Base-by-base conservation (phyloP, 371 early-diverging fungal genomes). In the Actinomucor elegans region DNA sequence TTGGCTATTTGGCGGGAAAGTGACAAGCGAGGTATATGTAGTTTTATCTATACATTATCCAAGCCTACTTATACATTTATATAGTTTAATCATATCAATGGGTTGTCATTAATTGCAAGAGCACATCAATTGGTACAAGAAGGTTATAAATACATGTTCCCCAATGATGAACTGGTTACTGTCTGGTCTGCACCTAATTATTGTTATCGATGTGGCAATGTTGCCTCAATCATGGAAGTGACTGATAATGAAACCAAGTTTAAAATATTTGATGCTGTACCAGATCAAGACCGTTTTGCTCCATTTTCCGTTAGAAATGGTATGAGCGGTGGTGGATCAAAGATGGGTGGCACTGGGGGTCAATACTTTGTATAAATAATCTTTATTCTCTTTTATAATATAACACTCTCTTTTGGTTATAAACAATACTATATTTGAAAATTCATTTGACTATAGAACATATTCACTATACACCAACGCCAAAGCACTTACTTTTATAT, bases 171-270 rank as follows among this genome's bases (percentile, higher is more conserved):
- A 52, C 83, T 99, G 58, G 99, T 99, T 20, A 99, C 99, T 2
- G 97, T 99, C 31, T 99, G 99, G 94, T 94, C 94, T 29, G 99
- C 99, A 21, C 99, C 99, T 26, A 99, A 96, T 77, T 99, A 99
- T 76, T 99, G 99, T 76, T 99, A 99, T 67, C 89, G 99, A 41
- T 99, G 99, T 62, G 99, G 99, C 46, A 99, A 99, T 68, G 94
- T 99, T 8, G 99, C 99, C 8, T 89, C 94, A 24, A 94, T 99
- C 48, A 88, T 99, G 92, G 83, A 91, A 61, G 87, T 99, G 41
- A 85, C 88, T 52, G 95, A 96, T 61, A 80, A 77, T 20, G 78
- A 89, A 21, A 81, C 85, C 41, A 88, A 86, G 62, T 97, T 97
- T 73, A 93, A 92, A 73, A 94, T 97, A 50, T 98, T 97, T 71